Conservation (phyloP, 345 rosid species). For the Lepidium aucheri region DNA sequence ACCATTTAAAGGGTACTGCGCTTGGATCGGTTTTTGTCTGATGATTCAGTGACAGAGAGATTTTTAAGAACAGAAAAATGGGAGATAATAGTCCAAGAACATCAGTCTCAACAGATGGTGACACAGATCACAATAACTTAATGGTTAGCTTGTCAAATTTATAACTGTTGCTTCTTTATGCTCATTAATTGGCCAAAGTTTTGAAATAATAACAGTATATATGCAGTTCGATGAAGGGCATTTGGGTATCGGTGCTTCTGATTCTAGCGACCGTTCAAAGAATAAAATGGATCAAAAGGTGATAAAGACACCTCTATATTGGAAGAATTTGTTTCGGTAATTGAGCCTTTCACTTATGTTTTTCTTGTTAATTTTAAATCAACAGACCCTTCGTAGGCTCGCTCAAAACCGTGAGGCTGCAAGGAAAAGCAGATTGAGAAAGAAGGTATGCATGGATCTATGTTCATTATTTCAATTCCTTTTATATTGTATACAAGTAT, state of each 20-base stretch:
- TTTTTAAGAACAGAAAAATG: slow-evolving; percentile 36
- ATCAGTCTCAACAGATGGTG: slow-evolving; percentile 67
- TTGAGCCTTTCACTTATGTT: slow-evolving; percentile 5
- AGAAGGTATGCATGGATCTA: slow-evolving; percentile 40
- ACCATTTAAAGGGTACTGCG: slow-evolving; percentile 23
- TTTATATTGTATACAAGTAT: neutral
- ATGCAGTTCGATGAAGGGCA: slow-evolving; percentile 64
- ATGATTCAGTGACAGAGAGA: slow-evolving; percentile 26
- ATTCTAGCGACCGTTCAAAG: slow-evolving; percentile 85
- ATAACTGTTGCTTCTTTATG: neutral
- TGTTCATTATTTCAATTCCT: neutral
- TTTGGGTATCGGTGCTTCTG: slow-evolving; percentile 39
- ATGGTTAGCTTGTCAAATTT: slow-evolving; percentile 39
- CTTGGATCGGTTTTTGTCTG: slow-evolving; percentile 29
- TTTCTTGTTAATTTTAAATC: slow-evolving; percentile 12
- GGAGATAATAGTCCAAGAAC: slow-evolving; percentile 82
- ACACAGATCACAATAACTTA: slow-evolving; percentile 60
- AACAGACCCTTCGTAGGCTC: slow-evolving; percentile 82
- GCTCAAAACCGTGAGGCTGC: slow-evolving; percentile 99
- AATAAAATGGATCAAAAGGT: slow-evolving; percentile 89
- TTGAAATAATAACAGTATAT: neutral
- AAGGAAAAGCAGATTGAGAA: slow-evolving; percentile 89
- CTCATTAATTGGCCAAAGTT: neutral
- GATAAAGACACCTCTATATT: neutral
- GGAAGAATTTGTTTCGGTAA: neutral